These are phyloP conservation scores for Dalbergia cochinchinensis DNA, from an alignment of 306 rosid species.

Conservation along the genomic window DNA sequence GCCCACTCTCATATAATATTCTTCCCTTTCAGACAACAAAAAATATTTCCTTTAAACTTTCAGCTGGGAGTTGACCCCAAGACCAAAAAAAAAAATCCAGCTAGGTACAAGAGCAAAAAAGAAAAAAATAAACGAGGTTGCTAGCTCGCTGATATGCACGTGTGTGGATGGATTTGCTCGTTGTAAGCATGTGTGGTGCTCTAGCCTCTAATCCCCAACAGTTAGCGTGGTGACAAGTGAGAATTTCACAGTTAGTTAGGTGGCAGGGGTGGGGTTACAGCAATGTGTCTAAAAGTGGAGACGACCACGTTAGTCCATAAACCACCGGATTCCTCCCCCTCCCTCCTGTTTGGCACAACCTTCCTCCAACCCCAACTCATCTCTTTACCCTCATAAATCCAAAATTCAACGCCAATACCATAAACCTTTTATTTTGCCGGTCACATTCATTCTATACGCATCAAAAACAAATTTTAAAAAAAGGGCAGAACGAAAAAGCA, in stretches of 20 bases:
- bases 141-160: neutral
- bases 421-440: neutral
- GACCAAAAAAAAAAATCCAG: neutral
- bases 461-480: neutral
- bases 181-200: too few species aligned
- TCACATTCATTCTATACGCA: slow-evolving; percentile 40
- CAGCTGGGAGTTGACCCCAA: too few species aligned
- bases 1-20: neutral
- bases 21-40: too few species aligned
- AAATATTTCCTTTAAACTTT: too few species aligned
- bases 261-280: neutral
- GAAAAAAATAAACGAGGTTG: neutral
- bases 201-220: too few species aligned
- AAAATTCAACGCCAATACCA: neutral
- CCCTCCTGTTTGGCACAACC: neutral
- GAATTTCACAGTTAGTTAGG: neutral
- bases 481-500: neutral
- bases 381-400: neutral
- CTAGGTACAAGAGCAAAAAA: neutral
- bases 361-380: neutral
- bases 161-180: neutral
- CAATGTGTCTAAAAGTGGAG: neutral
- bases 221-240: neutral
- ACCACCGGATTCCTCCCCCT: neutral
- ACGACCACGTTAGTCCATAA: neutral